Base-by-base conservation (phyloP, 106 monocot genomes). In the Narthecium ossifragum region DNA sequence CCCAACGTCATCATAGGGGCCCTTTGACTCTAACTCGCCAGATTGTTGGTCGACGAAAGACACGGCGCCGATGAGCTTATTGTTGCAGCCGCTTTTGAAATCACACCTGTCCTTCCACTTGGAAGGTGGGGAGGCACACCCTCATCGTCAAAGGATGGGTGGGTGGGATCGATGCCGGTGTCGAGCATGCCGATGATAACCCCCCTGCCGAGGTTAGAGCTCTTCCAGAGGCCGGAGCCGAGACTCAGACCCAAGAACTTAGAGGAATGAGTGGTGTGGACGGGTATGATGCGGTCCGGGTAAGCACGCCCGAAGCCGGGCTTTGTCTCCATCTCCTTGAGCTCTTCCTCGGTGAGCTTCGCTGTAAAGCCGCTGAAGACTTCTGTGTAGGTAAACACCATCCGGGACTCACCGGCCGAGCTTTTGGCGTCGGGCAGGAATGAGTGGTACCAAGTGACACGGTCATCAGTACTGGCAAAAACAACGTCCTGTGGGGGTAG, bases 131-230 rank as follows among this genome's bases (percentile, higher is more conserved):
- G 55, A 5, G 15, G 55, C 55, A 55, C 33, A 4, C 55, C 55
- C 3, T 32, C 20, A 31, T 55, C 55, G 32, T 55, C 26, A 60
- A 80, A 80, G 24, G 79, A 80, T 23, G 74, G 64, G 26, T 80
- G 79, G 25, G 4, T 26, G 6, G 73, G 69, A 0, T 14, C 13
- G 30, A 74, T 8, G 11, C 79, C 79, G 22, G 69, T 65, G 65
- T 80, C 79, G 14, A 80, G 2, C 20, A 74, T 29, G 2, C 70
- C 79, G 62, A 80, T 63, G 53, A 80, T 70, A 8, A 73, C 60
- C 4, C 79, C 79, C 20, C 40, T 15, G 4, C 71, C 71, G n/a
- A 41, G 39, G 26, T 4, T 39, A 4, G 61, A 55, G 0, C 2
- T 28, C 2, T 41, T 55, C 74, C 74, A 74, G 1, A 61, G 31